A percentile compares a stretch with the other conserved stretches of the same genome.
Evolutionary conservation across 2,329 filamentous ascomycete genomes (phyloP).

Genomic region (Stemphylium lycopersici): DNA sequence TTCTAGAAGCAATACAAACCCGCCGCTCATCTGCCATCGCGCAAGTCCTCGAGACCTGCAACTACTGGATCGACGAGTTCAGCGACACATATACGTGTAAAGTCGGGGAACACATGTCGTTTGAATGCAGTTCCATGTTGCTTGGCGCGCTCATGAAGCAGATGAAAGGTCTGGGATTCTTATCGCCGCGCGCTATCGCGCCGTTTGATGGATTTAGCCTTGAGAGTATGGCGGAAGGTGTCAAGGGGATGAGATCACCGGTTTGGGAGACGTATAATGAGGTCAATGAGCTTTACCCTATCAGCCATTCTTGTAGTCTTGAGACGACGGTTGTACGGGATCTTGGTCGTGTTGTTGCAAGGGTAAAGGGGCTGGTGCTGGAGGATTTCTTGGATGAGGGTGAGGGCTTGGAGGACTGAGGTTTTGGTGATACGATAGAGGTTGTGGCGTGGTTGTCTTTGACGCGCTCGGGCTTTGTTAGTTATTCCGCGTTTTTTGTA

Average conservation of each 20-base stretch:
- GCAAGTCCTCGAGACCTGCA: neutral
- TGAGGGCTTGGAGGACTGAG: neutral
- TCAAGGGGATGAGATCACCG: slow-evolving; percentile 1
- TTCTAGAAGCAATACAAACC: neutral
- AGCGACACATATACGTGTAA: neutral
- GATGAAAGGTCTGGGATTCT: slow-evolving; percentile 9
- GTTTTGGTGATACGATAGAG: neutral
- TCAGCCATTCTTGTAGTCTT: neutral
- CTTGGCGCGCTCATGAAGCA: slow-evolving; percentile 26
- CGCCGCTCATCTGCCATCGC: neutral
- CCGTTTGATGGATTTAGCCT: slow-evolving; percentile 19
- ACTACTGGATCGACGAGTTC: neutral
- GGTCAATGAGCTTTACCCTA: neutral
- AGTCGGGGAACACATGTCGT: neutral
- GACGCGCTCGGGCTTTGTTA: too few species aligned
- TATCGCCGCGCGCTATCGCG: slow-evolving; percentile 11
- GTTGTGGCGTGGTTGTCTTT: too few species aligned
- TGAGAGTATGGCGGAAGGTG: neutral
- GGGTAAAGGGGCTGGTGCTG: neutral
- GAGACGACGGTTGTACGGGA: neutral
- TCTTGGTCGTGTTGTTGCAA: neutral
- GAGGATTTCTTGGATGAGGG: neutral
- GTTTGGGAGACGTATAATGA: slow-evolving; percentile 1
- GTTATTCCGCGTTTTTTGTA: too few species aligned
- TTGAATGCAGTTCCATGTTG: slow-evolving; percentile 20